A percentile compares a stretch with the other conserved stretches of the same genome.
phyloP scores from a whole-genome alignment of 1,284 basidiomycete genomes.

The Cutaneotrichosporon sp. region DNA sequence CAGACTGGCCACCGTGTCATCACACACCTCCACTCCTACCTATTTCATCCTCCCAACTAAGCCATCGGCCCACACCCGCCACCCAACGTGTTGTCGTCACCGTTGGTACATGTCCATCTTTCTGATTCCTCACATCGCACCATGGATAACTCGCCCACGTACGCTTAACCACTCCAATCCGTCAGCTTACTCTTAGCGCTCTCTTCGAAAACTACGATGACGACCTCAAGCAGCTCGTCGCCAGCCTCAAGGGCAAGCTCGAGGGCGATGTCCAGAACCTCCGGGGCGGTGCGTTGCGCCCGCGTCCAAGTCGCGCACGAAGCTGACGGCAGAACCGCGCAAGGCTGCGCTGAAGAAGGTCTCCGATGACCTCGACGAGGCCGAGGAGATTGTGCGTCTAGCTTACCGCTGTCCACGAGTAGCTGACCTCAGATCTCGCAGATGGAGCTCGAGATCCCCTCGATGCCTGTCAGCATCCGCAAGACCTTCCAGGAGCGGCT shows the following conservation, averaged over 20 bases:
- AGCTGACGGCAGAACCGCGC: conserved; percentile 66
- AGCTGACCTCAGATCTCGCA: conserved; percentile 72
- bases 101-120: neutral
- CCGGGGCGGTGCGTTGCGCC: conserved; percentile 47
- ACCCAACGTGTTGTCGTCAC: neutral
- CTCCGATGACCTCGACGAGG: conserved; percentile 96
- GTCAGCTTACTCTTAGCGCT: conserved; percentile 31
- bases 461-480: conserved; percentile 82
- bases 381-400: conserved; percentile 84
- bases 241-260: conserved; percentile 48
- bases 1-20: neutral
- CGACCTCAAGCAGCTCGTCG: conserved; percentile 52
- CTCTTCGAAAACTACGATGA: conserved; percentile 55
- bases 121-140: conserved; percentile 8
- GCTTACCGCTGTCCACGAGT: too few species aligned
- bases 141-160: conserved; percentile 56
- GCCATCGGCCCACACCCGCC: neutral
- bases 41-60: neutral
- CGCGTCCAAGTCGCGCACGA: neutral
- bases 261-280: conserved; percentile 50
- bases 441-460: conserved; percentile 99
- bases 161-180: conserved; percentile 16
- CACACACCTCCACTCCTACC: neutral
- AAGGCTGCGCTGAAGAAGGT: conserved; percentile 80
- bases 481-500: conserved; percentile 73